Conservation (phyloP, 805 yeast genomes). For the Yarrowia hollandica region DNA sequence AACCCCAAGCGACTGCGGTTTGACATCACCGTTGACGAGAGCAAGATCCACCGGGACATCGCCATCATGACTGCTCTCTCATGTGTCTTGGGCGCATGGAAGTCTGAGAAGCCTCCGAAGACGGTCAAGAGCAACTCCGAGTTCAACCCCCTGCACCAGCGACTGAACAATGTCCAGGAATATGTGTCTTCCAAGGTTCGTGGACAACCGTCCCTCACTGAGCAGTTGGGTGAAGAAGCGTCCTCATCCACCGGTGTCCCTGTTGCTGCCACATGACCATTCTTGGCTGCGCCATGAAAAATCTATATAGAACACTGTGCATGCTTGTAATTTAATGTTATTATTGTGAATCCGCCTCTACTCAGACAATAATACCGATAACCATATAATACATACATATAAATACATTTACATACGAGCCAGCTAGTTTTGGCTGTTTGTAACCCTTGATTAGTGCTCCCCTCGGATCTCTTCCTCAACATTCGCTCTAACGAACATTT, state of each 20-base stretch:
- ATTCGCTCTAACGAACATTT: slow-evolving; percentile 14
- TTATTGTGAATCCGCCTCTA: too few species aligned
- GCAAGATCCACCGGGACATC: slow-evolving; percentile 21
- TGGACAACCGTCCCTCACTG: slow-evolving; percentile 12
- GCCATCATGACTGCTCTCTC: slow-evolving; percentile 23
- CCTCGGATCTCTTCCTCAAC: slow-evolving; percentile 16
- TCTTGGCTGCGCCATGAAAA: not conserved
- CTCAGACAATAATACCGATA: not conserved
- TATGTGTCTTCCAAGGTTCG: slow-evolving; percentile 27
- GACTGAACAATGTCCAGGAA: slow-evolving; percentile 18
- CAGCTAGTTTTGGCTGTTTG: not conserved
- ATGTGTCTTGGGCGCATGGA: slow-evolving; percentile 23
- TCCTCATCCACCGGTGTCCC: not conserved
- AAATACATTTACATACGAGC: slow-evolving; percentile 16
- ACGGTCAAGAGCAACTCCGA: slow-evolving; percentile 13
- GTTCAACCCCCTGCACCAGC: slow-evolving; percentile 15
- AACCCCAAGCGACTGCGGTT: slow-evolving; percentile 22
- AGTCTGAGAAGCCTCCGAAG: slow-evolving; percentile 2
- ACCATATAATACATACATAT: slow-evolving; percentile 15
- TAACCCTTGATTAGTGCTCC: not conserved
- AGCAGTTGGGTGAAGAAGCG: not conserved
- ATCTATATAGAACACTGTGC: slow-evolving; percentile 8
- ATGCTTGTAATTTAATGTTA: not conserved
- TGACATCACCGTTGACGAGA: slow-evolving; percentile 14
- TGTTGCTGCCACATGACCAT: not conserved